A percentile compares a stretch with the other conserved stretches of the same genome.
These are phyloP conservation scores for Vaccinium macrocarpon DNA, from an alignment of 148 eudicot species.

Conservation along the genomic window DNA sequence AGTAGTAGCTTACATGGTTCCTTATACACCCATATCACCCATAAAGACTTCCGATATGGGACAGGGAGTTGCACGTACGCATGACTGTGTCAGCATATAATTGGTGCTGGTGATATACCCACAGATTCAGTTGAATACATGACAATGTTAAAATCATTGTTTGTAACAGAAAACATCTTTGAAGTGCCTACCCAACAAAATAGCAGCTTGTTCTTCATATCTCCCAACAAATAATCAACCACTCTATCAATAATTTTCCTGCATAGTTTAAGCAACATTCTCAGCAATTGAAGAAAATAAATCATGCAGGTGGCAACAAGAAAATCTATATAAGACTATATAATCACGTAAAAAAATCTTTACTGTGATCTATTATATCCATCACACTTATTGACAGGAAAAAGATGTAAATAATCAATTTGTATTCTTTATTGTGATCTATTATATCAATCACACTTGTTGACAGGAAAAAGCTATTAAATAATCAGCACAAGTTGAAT, in stretches of 20 bases:
- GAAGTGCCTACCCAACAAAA: conserved; percentile 80
- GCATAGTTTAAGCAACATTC: conserved; percentile 25
- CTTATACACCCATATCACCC: no score
- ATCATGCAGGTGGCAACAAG: background rate
- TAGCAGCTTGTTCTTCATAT: conserved; percentile 52
- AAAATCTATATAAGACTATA: background rate
- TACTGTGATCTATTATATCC: background rate
- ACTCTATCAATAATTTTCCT: conserved; percentile 71
- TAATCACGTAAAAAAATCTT: background rate
- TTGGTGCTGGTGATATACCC: background rate
- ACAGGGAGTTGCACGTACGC: no score
- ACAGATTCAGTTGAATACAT: background rate
- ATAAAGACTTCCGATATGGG: no score
- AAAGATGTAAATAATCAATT: background rate
- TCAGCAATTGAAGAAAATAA: background rate
- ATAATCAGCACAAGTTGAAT: conserved; percentile 14
- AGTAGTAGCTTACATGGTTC: no score
- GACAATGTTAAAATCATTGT: background rate
- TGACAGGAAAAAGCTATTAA: background rate
- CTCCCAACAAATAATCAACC: conserved; percentile 77
- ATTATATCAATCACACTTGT: background rate
- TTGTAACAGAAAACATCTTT: background rate
- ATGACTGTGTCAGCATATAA: background rate
- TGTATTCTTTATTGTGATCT: background rate
- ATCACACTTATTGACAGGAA: background rate